Conservation (phyloP, 2,329 filamentous ascomycete species). For the Nakataea oryzae region DNA sequence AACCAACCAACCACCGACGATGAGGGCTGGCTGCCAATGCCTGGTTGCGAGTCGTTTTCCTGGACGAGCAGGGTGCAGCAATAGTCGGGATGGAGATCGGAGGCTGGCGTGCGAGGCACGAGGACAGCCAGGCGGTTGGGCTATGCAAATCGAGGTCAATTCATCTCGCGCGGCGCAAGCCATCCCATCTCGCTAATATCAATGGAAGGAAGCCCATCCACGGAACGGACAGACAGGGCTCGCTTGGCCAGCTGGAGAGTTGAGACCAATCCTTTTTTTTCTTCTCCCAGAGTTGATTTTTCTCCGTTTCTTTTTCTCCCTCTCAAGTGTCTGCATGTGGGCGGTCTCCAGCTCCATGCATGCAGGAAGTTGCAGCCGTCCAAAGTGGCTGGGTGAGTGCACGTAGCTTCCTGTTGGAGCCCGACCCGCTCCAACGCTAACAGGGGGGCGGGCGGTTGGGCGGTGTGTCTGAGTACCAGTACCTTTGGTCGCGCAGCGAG, state of each 20-base stretch:
- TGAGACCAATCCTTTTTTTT: not conserved
- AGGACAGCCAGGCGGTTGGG: not conserved
- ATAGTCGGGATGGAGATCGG: not conserved
- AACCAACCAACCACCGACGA: not conserved
- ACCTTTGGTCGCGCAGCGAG: not conserved
- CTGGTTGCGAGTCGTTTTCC: not conserved
- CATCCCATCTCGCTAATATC: not conserved
- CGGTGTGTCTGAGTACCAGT: not conserved
- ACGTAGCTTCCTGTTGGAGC: not conserved
- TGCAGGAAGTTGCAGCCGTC: not conserved
- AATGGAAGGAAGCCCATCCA: not conserved
- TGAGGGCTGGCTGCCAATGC: not conserved
- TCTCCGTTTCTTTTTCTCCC: not conserved
- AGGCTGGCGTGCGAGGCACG: not conserved
- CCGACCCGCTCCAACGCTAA: not conserved
- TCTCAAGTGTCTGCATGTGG: not conserved
- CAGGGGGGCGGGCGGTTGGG: not conserved
- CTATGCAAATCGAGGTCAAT: conserved; percentile 2
- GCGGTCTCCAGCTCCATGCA: not conserved
- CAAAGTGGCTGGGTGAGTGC: not conserved
- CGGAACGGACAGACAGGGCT: not conserved
- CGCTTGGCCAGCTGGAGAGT: not conserved
- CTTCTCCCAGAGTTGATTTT: not conserved
- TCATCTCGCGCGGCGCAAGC: not conserved
- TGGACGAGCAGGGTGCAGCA: not conserved